Evolutionary conservation across 805 yeast species (phyloP).

Genomic region (Suhomyces kilbournensis): DNA sequence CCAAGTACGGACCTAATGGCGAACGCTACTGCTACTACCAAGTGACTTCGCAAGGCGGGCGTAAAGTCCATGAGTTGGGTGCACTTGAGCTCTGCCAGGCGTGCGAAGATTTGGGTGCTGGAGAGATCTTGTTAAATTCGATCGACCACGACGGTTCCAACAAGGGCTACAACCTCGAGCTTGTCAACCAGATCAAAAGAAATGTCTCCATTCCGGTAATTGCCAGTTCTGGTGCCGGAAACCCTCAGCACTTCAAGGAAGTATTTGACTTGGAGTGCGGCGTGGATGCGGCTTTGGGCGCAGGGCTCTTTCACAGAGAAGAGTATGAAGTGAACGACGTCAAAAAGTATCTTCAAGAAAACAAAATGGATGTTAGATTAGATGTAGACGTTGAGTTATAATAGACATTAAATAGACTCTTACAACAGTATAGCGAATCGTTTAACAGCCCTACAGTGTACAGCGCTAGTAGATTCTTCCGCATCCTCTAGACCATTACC

Average conservation of each 20-base stretch:
- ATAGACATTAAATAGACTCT: not conserved
- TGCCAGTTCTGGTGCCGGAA: constrained; percentile 98
- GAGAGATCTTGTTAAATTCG: constrained; percentile 89
- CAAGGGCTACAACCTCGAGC: constrained; percentile 87
- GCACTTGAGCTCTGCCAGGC: constrained; percentile 87
- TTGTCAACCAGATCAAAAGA: constrained; percentile 71
- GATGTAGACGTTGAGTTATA: constrained; percentile 37
- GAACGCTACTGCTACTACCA: constrained; percentile 90
- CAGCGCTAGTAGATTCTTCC: no score
- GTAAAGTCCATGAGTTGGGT: constrained; percentile 81
- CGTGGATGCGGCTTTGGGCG: constrained; percentile 97
- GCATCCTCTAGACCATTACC: not conserved
- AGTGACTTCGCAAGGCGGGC: constrained; percentile 95
- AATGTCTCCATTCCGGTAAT: constrained; percentile 88
- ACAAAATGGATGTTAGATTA: constrained; percentile 65
- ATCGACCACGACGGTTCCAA: constrained; percentile 97
- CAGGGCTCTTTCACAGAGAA: constrained; percentile 96
- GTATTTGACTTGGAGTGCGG: constrained; percentile 72
- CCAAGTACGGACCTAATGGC: constrained; percentile 72
- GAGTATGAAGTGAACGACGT: constrained; percentile 87
- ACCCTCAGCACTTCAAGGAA: constrained; percentile 83
- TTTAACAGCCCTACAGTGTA: no score
- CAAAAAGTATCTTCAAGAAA: constrained; percentile 57
- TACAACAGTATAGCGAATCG: no score
- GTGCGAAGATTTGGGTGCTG: constrained; percentile 92